Conservation (phyloP, 2,329 filamentous ascomycete genomes). For the Penicillium sp. region DNA sequence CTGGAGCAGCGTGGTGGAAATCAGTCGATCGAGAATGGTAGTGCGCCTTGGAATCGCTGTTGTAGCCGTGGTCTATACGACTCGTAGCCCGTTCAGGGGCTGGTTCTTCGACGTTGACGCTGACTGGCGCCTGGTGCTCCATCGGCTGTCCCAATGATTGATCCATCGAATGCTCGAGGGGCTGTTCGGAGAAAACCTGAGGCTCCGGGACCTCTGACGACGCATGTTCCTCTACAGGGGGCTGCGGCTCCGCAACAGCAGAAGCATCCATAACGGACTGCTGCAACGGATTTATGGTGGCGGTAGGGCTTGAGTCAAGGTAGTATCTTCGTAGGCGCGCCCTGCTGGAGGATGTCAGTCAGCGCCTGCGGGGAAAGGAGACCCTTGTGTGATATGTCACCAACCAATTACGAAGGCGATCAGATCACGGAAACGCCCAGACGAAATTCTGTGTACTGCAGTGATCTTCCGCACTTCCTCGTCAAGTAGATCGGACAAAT, state of each 20-base stretch:
- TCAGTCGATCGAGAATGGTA: constrained; percentile 46
- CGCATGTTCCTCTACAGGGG: constrained; percentile 10
- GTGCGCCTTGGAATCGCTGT: constrained; percentile 49
- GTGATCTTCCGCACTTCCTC: neutral
- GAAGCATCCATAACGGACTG: constrained; percentile 20
- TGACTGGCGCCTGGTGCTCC: constrained; percentile 16
- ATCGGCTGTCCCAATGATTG: constrained; percentile 11
- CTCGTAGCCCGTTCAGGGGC: constrained; percentile 36
- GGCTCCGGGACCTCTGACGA: constrained; percentile 9
- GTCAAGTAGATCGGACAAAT: neutral
- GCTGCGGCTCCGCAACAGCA: constrained; percentile 22
- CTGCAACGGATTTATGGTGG: constrained; percentile 30
- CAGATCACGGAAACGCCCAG: neutral
- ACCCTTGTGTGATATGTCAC: constrained; percentile 10
- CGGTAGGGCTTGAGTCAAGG: constrained; percentile 2
- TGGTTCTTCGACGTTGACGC: constrained; percentile 29
- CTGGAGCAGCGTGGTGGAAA: constrained; percentile 32
- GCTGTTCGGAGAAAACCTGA: constrained; percentile 8
- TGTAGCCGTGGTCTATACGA: constrained; percentile 38
- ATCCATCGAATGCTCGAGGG: constrained; percentile 21
- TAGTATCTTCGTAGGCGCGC: constrained; percentile 11
- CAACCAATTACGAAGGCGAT: constrained; percentile 15
- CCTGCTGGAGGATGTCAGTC: constrained; percentile 14
- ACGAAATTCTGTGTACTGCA: neutral
- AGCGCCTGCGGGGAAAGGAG: constrained; percentile 22